Evolutionary conservation across 305 asterid genomes (phyloP), one percentile per base, ranked within the genome.

Genomic region (Solanum aculeatissimum): DNA sequence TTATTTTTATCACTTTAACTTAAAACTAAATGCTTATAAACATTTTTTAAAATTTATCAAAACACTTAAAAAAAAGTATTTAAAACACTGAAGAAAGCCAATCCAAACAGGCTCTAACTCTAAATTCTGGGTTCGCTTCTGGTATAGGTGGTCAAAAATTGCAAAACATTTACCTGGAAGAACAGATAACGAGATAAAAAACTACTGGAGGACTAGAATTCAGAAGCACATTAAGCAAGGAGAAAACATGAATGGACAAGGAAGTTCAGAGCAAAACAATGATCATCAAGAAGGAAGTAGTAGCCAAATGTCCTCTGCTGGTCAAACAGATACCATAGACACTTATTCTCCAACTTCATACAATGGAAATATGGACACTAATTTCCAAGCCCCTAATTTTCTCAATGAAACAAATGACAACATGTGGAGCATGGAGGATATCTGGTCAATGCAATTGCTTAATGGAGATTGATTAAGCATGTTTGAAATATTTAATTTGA

Each of bases 131-230:
- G 53, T 2, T 32, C 0, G 1, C 2, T 16, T 49, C 0, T 75
- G 3, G 1, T 29, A 13, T 38, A 95, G 99, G 93, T 96, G 99
- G 99, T 96, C 99, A 25, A 96, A 96, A 89, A 96, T 96, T 11
- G 99, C 99, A 0, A 96, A 96, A 82, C 98, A 96, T 84, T 80
- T 96, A 23, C 98, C 98, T 0, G 99, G 99, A 85, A 92, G 99
- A 86, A 96, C 98, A 1, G 99, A 96, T 69, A 96, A 96, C 11
- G 99, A 96, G 42, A 96, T 96, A 88, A 96, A 96, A 85, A 96
- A 96, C 27, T 96, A 86, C 3, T 96, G 99, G 99, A 90, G 99
- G 92, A 96, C 99, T 42, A 89, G 98, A 43, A 96, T 96, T 19
- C 99, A 95, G 80, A 96, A 96, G 91, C 97, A 91, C 23, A 89